Evolutionary conservation across 768 basidiomycete genomes (phyloP).

Genomic region (Podaxis sp.): DNA sequence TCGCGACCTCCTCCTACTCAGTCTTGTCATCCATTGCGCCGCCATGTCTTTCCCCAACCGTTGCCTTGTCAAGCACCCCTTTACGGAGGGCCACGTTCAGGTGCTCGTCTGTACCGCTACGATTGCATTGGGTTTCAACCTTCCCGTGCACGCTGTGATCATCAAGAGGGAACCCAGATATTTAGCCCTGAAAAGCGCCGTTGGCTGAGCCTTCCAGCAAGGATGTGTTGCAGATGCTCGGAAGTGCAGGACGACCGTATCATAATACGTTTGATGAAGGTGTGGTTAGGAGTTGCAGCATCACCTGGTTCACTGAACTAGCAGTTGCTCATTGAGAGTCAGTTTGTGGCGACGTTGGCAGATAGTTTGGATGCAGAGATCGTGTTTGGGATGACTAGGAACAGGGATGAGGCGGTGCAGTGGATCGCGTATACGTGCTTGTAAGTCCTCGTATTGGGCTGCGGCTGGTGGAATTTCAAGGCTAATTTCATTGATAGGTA

Average conservation of each 20-base stretch:
- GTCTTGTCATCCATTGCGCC: slow-evolving; percentile 97
- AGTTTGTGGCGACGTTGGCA: slow-evolving; percentile 88
- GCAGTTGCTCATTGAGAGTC: slow-evolving; percentile 95
- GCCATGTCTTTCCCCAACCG: slow-evolving; percentile 94
- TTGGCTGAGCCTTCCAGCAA: slow-evolving; percentile 97
- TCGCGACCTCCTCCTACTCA: slow-evolving; percentile 89
- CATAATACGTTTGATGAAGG: slow-evolving; percentile 98
- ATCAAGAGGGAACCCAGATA: slow-evolving; percentile 98
- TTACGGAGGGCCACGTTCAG: slow-evolving; percentile 88
- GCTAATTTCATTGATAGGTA: slow-evolving; percentile 53
- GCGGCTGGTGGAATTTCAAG: background rate
- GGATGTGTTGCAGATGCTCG: slow-evolving; percentile 98
- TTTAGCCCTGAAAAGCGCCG: slow-evolving; percentile 99
- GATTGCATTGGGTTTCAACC: slow-evolving; percentile 98
- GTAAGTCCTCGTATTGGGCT: slow-evolving; percentile 43
- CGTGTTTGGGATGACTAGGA: slow-evolving; percentile 88
- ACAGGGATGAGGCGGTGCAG: slow-evolving; percentile 95
- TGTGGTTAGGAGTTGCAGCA: slow-evolving; percentile 94
- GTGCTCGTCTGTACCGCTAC: slow-evolving; percentile 97
- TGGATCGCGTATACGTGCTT: slow-evolving; percentile 96
- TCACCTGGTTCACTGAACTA: slow-evolving; percentile 92
- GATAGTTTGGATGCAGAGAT: slow-evolving; percentile 98
- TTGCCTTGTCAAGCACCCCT: slow-evolving; percentile 89
- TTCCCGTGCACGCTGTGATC: slow-evolving; percentile 96
- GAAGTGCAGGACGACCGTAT: slow-evolving; percentile 95